Conservation (phyloP, 352 stramenopile species). For the Pythium insidiosum region DNA sequence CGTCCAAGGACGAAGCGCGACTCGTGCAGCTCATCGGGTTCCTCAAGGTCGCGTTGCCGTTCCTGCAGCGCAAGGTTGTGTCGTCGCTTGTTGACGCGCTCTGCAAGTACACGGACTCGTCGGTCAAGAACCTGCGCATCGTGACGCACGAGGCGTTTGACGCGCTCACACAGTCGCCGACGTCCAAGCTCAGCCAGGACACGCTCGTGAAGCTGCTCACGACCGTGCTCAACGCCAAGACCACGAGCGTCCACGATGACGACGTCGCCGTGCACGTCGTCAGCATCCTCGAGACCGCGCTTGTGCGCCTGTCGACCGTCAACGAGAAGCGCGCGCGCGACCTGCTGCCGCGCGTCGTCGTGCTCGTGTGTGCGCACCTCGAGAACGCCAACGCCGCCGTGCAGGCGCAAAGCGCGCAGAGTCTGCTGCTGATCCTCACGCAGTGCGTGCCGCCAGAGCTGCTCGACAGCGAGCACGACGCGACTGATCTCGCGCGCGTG, state of each 20-base stretch:
- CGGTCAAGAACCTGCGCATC: slow-evolving; percentile 65
- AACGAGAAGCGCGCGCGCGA: slow-evolving; percentile 53
- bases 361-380: slow-evolving; percentile 61
- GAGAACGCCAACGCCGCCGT: slow-evolving; percentile 46
- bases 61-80: slow-evolving; percentile 78
- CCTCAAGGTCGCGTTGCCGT: slow-evolving; percentile 64
- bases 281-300: slow-evolving; percentile 48
- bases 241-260: slow-evolving; percentile 47
- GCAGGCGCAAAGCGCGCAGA: slow-evolving; percentile 56
- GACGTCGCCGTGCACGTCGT: slow-evolving; percentile 58
- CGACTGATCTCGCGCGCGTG: slow-evolving; percentile 55
- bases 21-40: slow-evolving; percentile 78
- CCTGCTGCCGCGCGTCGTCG: slow-evolving; percentile 71
- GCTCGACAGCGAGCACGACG: slow-evolving; percentile 44
- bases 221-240: slow-evolving; percentile 52
- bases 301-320: slow-evolving; percentile 52
- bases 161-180: slow-evolving; percentile 34
- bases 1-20: slow-evolving; percentile 61
- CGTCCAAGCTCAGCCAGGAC: slow-evolving; percentile 58
- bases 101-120: slow-evolving; percentile 62
- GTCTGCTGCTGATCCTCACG: slow-evolving; percentile 56
- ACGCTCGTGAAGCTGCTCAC: slow-evolving; percentile 54
- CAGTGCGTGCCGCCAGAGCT: slow-evolving; percentile 40
- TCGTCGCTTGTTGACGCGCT: slow-evolving; percentile 66
- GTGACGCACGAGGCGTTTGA: slow-evolving; percentile 76